Percentiles rank a stretch among this genome's conserved stretches.
Conservation (phyloP, 176 grass and related monocot species). For the Panicum miliaceum region DNA sequence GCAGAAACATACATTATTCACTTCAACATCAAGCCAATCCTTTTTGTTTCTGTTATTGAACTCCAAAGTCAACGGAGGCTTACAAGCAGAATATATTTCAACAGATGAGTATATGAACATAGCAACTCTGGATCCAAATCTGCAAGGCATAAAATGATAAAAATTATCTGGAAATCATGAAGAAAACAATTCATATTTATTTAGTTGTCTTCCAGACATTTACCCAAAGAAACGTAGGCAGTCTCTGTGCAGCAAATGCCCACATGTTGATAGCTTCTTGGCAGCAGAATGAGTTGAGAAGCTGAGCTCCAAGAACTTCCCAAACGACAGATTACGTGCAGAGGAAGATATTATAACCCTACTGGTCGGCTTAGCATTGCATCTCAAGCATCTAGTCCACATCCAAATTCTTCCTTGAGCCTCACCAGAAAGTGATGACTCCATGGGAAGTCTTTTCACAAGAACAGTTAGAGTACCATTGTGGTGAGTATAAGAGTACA, state of each 20-base stretch:
- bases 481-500: slow-evolving; percentile 82
- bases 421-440: slow-evolving; percentile 49
- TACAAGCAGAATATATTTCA: slow-evolving; percentile 85
- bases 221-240: slow-evolving; percentile 97
- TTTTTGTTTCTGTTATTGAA: slow-evolving; percentile 63
- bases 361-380: slow-evolving; percentile 58
- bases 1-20: slow-evolving; percentile 61
- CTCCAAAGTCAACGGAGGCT: slow-evolving; percentile 75
- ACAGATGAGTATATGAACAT: slow-evolving; percentile 87
- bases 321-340: slow-evolving; percentile 82
- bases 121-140: slow-evolving; percentile 81
- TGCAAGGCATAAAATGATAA: slow-evolving; percentile 37
- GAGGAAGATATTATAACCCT: slow-evolving; percentile 79
- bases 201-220: slow-evolving; percentile 24
- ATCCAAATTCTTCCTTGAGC: slow-evolving; percentile 88
- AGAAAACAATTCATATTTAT: slow-evolving; percentile 12
- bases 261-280: slow-evolving; percentile 79
- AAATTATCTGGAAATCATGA: slow-evolving; percentile 32
- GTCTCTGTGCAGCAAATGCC: slow-evolving; percentile 87
- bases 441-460: slow-evolving; percentile 62
- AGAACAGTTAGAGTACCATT: slow-evolving; percentile 84
- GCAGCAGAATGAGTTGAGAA: slow-evolving; percentile 85
- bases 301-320: slow-evolving; percentile 94
- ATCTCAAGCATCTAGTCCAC: slow-evolving; percentile 94
- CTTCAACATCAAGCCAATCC: slow-evolving; percentile 73